phyloP scores from a whole-genome alignment of 176 grass and related monocot species.

The Zoysia pacifica region DNA sequence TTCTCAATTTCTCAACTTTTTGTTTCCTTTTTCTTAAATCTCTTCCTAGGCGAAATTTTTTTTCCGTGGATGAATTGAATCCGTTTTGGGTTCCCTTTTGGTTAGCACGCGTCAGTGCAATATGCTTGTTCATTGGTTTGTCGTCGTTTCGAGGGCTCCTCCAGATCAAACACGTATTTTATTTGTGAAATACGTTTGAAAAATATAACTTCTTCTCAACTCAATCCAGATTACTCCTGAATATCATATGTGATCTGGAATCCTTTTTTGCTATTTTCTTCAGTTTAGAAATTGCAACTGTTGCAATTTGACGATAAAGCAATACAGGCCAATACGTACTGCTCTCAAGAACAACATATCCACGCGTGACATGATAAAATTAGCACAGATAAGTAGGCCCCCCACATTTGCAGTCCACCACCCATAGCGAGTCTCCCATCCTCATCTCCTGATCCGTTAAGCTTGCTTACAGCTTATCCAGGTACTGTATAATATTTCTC shows the following conservation, averaged over 20 bases:
- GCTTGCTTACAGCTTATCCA: background rate
- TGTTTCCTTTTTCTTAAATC: background rate
- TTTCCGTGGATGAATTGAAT: background rate
- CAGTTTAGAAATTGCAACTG: background rate
- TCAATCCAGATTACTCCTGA: no score
- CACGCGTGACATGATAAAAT: background rate
- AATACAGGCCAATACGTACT: no score
- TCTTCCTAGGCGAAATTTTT: background rate
- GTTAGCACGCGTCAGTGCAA: background rate
- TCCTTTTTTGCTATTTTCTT: background rate
- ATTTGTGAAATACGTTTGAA: no score
- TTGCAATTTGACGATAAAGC: no score
- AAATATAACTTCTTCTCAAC: no score
- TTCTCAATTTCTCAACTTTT: background rate
- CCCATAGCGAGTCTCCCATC: constrained; percentile 31
- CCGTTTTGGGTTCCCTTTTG: background rate
- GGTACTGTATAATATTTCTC: background rate
- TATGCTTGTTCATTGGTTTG: background rate
- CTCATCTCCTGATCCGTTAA: constrained; percentile 43
- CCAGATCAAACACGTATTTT: no score
- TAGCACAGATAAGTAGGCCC: constrained; percentile 45
- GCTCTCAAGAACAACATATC: background rate
- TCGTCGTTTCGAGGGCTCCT: no score
- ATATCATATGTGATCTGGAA: no score
- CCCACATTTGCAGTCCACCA: constrained; percentile 30